Evolutionary conservation across 2,329 filamentous ascomycete species (phyloP).

Genomic region (Penicillium capsulatum): DNA sequence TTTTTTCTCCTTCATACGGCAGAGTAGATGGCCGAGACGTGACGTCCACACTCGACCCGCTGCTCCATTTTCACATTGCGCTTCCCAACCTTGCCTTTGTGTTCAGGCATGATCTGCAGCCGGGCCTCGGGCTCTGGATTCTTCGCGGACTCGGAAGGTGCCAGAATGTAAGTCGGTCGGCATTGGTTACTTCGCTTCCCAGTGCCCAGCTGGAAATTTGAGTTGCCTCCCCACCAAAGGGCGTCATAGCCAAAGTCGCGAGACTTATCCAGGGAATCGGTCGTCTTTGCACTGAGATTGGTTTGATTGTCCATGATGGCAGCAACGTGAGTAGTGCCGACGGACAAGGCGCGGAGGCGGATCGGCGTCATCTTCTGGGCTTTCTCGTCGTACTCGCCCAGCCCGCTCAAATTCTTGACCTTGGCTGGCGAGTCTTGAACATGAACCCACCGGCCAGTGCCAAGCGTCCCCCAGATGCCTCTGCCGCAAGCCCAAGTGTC

Average conservation of each 20-base stretch:
- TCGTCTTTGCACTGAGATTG: slow-evolving; percentile 53
- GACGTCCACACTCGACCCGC: slow-evolving; percentile 78
- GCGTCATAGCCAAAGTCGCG: slow-evolving; percentile 84
- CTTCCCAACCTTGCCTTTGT: slow-evolving; percentile 65
- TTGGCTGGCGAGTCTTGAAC: slow-evolving; percentile 72
- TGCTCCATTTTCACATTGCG: slow-evolving; percentile 75
- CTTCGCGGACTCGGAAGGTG: slow-evolving; percentile 61
- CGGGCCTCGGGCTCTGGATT: slow-evolving; percentile 63
- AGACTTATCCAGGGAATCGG: slow-evolving; percentile 61
- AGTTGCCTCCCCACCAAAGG: slow-evolving; percentile 92
- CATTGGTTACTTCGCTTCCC: slow-evolving; percentile 79
- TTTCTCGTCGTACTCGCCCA: slow-evolving; percentile 82
- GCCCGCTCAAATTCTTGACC: slow-evolving; percentile 74
- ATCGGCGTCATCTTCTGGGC: slow-evolving; percentile 69
- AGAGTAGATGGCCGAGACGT: slow-evolving; percentile 80
- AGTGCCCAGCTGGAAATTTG: slow-evolving; percentile 87
- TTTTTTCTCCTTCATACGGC: slow-evolving; percentile 41
- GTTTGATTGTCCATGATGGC: slow-evolving; percentile 81
- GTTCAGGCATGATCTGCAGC: slow-evolving; percentile 74
- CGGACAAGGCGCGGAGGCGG: slow-evolving; percentile 65
- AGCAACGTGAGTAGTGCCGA: slow-evolving; percentile 75
- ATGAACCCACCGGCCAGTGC: slow-evolving; percentile 86
- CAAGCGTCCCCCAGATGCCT: slow-evolving; percentile 77
- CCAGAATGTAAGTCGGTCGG: slow-evolving; percentile 71
- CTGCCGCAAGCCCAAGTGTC: slow-evolving; percentile 86